Evolutionary conservation across 2,329 filamentous ascomycete species (phyloP).

Genomic region (Graphilbum sp.): DNA sequence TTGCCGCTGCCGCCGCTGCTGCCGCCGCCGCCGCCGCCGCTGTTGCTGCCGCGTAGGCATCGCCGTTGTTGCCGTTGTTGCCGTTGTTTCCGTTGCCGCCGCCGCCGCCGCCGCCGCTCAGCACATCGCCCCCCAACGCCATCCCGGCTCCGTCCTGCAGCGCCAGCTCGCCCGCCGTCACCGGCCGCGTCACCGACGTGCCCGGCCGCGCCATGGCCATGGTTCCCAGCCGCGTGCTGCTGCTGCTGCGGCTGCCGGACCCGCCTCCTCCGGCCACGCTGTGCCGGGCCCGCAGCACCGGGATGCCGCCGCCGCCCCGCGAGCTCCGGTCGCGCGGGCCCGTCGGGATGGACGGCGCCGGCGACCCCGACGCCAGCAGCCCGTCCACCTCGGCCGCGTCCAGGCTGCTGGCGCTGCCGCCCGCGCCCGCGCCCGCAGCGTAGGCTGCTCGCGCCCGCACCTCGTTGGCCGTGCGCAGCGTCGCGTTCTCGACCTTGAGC

Average conservation of each 20-base stretch:
- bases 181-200: conserved; percentile 6
- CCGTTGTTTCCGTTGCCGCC: no score
- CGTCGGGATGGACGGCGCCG: conserved; percentile 35
- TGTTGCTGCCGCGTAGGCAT: conserved; percentile 17
- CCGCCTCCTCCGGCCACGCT: neutral
- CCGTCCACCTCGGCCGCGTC: no score
- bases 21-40: conserved; percentile 4
- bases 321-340: conserved; percentile 30
- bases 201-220: conserved; percentile 6
- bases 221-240: neutral
- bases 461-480: conserved; percentile 48
- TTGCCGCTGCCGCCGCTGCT: conserved; percentile 4
- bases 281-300: neutral
- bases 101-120: no score
- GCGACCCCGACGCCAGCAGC: conserved; percentile 22
- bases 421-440: conserved; percentile 34
- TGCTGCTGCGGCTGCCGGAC: neutral
- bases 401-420: conserved; percentile 12
- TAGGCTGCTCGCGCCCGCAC: conserved; percentile 35
- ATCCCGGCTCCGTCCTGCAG: conserved; percentile 9
- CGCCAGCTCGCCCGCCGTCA: conserved; percentile 13
- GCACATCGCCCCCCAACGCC: no score
- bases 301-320: neutral
- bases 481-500: conserved; percentile 50
- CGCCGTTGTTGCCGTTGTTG: neutral